These are phyloP conservation scores for Pichia sp. DNA, from an alignment of 1,139 yeast genomes.

Conservation along the genomic window DNA sequence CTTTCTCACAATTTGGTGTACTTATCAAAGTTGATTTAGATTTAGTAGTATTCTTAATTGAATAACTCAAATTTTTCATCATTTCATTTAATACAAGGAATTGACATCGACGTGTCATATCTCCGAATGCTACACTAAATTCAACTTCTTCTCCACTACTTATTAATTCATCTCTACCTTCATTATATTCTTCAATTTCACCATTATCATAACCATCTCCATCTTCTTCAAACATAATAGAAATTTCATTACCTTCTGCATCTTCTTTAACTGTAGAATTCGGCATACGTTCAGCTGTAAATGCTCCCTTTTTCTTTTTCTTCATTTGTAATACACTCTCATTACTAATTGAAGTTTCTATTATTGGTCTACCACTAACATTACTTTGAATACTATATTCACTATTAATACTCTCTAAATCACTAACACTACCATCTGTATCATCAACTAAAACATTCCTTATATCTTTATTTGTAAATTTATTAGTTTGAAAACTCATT, in stretches of 20 bases:
- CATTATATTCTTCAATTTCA: neutral
- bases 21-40: too few species aligned
- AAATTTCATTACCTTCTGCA: conserved; percentile 56
- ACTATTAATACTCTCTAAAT: conserved; percentile 3
- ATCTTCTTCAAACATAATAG: conserved; percentile 39
- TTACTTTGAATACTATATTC: neutral
- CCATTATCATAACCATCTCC: neutral
- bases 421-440: conserved; percentile 53
- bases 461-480: conserved; percentile 18
- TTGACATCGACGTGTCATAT: conserved; percentile 85
- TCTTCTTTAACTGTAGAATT: conserved; percentile 64
- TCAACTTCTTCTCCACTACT: neutral
- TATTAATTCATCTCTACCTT: neutral
- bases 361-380: neutral
- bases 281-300: conserved; percentile 75
- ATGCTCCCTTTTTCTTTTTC: conserved; percentile 35
- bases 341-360: neutral
- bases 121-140: conserved; percentile 26
- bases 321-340: conserved; percentile 1
- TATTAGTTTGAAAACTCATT: conserved; percentile 16
- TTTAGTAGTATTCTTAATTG: too few species aligned
- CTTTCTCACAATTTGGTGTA: neutral
- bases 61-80: conserved; percentile 32
- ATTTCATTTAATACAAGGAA: conserved; percentile 81
- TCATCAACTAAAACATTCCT: conserved; percentile 26